Base-by-base conservation (phyloP, 2,329 filamentous ascomycete species). In the Arachnopeziza araneosa region DNA sequence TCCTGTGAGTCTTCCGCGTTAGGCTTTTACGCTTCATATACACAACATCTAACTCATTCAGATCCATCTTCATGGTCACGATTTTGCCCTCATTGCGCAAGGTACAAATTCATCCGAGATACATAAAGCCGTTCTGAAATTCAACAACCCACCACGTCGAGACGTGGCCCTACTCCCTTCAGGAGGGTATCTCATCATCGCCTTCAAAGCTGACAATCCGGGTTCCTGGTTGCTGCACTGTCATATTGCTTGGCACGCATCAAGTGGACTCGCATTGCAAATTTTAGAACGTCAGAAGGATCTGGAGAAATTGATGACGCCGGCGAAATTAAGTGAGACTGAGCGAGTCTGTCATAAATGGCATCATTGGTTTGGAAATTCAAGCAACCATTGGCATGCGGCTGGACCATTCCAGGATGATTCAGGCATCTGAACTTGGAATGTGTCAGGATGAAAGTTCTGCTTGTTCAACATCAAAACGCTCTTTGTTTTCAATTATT, bases 21-120 rank as follows among this genome's bases (percentile, higher is more conserved):
- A 80, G 62, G 74, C 79, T 58, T 79, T 79, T 68, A 75, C 73
- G 60, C 67, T 79, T 10, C 63, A n/a, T n/a, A n/a, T n/a, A n/a
- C n/a, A n/a, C n/a, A n/a, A n/a, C 7, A 75, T 79, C 0, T 76
- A 76, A 1, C 85, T 82, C 81, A 86, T 86, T 58, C 85, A 87
- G 69, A 81, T 82, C 72, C 80, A 83, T 63, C 72, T 83, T 22
- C 80, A 83, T 71, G 81, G 79, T 2, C 77, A 83, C 69, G 79
- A 83, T 65, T 84, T 84, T 73, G 78, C 64, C 78, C 62, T 65
- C 2, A 26, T 57, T 36, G 59, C 60, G 14, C 56, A 59, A 9
- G n/a, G 36, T 7, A 52, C 51, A 17, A 57, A 55, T 17, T 54
- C 49, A 1, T 61, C 58, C 4, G 62, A 57, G 49, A 52, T 54